Evolutionary conservation across 495 filamentous ascomycete species (phyloP), one percentile per base, ranked within the genome.

Genomic region (Annulohypoxylon maeteangense): DNA sequence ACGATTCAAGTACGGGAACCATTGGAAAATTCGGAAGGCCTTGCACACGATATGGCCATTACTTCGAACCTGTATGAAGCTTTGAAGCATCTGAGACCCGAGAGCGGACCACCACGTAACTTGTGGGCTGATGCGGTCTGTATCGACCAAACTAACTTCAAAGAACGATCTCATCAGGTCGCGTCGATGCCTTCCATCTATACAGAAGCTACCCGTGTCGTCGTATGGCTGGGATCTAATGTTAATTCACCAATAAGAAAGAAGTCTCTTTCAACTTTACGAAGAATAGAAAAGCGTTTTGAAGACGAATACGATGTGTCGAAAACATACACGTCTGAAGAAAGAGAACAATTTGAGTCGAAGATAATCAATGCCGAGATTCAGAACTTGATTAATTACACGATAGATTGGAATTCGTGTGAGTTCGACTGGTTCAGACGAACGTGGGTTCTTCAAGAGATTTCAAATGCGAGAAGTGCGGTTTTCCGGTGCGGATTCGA

Each of bases 381-480:
- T 7, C 25, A 23, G 20, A 51, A 51, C 23, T 10, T 51, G 23
- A 14, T 51, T 14, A 23, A 54, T 20, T 54, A 32, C n/a, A 54
- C 50, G 29, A 32, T 54, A 2, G 10, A 54, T 6, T 54, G 50
- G 50, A 54, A 54, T 20, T 3, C 1, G 20, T 32, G 29, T 7
- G 50, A 34, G 6, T 31, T 54, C 29, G 27, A 54, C 16, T 54
- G 29, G 16, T 54, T 54, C 14, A 18, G 16, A 4, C 50, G 50
- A 31, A 54, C 50, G 14, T 54, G 50, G 50, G 50, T 54, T 54
- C 27, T 54, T n/a, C 50, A 54, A 16, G 50, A 54, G 27, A 34
- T 54, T n/a, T 54, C 29, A 2, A 54, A 54, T 12, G 50, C 50
- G 5, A 31, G 16, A 11, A 34, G 1, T 1, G 25, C 50, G 10